These are phyloP conservation scores for Aspergillus calidoustus DNA, from an alignment of 2,329 filamentous ascomycete genomes.

Conservation along the genomic window DNA sequence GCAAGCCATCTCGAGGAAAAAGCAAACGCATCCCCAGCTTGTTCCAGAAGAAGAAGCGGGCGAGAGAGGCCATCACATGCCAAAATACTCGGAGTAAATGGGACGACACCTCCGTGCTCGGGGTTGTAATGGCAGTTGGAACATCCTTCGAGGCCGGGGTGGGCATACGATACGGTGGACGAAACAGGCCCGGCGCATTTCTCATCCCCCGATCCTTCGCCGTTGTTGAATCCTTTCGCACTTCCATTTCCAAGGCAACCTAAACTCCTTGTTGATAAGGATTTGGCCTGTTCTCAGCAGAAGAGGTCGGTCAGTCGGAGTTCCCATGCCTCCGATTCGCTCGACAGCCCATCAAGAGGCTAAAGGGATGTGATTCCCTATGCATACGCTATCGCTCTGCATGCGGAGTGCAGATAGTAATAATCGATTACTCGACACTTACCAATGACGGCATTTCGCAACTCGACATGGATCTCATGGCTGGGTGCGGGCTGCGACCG, in stretches of 20 bases:
- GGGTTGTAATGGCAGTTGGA: neutral
- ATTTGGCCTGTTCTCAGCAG: neutral
- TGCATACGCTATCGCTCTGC: slow-evolving; percentile 19
- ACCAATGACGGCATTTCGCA: neutral
- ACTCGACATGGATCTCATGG: slow-evolving; percentile 2
- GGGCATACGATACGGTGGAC: slow-evolving; percentile 1
- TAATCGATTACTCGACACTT: neutral
- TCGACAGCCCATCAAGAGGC: slow-evolving; percentile 7
- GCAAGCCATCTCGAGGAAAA: slow-evolving; percentile 5
- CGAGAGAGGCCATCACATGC: neutral
- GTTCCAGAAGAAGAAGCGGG: neutral
- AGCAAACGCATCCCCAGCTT: slow-evolving; percentile 2
- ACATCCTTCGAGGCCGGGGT: neutral
- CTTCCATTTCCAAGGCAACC: slow-evolving; percentile 5
- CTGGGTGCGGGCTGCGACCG: slow-evolving; percentile 11
- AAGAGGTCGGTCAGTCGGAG: neutral
- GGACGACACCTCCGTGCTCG: neutral
- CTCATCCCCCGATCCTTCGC: slow-evolving; percentile 13
- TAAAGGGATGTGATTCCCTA: slow-evolving; percentile 14
- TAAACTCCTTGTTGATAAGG: neutral
- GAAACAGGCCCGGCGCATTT: slow-evolving; percentile 17
- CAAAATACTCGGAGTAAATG: neutral
- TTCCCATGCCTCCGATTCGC: slow-evolving; percentile 6
- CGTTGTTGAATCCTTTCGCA: slow-evolving; percentile 1
- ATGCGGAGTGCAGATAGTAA: slow-evolving; percentile 25